Conservation (phyloP, 1,284 basidiomycete species). For the Cryptococcus wingfieldii region DNA sequence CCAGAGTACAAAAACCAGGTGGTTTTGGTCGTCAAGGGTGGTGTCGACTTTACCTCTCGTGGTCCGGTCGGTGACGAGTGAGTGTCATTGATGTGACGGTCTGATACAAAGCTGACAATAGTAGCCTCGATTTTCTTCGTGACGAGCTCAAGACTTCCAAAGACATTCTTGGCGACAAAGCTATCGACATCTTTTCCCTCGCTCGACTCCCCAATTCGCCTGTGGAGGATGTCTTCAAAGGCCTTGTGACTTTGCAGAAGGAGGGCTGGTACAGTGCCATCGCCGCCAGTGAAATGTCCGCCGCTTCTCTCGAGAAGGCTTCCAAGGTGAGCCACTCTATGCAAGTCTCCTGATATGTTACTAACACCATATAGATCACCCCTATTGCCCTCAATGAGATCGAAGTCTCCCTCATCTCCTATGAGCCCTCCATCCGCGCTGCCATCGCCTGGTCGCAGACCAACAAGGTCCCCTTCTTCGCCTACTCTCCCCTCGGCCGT, state of each 20-base stretch:
- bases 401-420: slow-evolving; percentile 55
- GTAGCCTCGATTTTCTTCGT: slow-evolving; percentile 48
- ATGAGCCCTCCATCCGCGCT: slow-evolving; percentile 51
- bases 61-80: slow-evolving; percentile 9
- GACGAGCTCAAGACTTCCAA: slow-evolving; percentile 49
- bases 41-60: slow-evolving; percentile 20
- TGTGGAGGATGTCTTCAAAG: slow-evolving; percentile 21
- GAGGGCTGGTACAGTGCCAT: slow-evolving; percentile 34
- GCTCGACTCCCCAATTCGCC: slow-evolving; percentile 18
- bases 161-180: slow-evolving; percentile 51
- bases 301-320: slow-evolving; percentile 17
- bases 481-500: slow-evolving; percentile 59
- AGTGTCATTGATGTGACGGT: not conserved
- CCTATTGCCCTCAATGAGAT: slow-evolving; percentile 56
- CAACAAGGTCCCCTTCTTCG: slow-evolving; percentile 55
- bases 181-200: slow-evolving; percentile 52
- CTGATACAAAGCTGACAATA: not conserved
- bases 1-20: slow-evolving; percentile 57
- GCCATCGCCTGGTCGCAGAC: slow-evolving; percentile 49
- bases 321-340: slow-evolving; percentile 18
- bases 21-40: slow-evolving; percentile 55
- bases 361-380: slow-evolving; percentile 48
- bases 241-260: slow-evolving; percentile 24
- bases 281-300: slow-evolving; percentile 31
- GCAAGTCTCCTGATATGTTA: not conserved